Evolutionary conservation across 1,139 yeast species (phyloP), one percentile per base, ranked within the genome.

Genomic region (Blastobotrys buckinghamii): DNA sequence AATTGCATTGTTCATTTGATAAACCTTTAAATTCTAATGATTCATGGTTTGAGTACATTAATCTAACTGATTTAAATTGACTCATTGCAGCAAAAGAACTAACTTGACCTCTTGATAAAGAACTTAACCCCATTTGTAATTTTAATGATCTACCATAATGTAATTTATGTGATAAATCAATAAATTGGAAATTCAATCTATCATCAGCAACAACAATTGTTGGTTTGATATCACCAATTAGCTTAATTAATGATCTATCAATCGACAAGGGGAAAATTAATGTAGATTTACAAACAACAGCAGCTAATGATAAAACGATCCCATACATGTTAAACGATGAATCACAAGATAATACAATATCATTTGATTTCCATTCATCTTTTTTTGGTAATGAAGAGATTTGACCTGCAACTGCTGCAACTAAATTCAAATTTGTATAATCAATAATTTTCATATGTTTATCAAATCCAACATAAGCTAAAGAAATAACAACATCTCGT

Each of bases 331-430:
- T 53, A 13, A 61, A 53, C 39, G 61, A 55, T 6, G 66, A 57
- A 2, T 65, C 59, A 43, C 66, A 62, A 8, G 63, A 52, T 20
- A 67, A 56, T 1, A 68, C 64, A 7, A 50, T 50, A 50, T 68
- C 73, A 9, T 53, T 32, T 1, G 50, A 17, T 0, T 42, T 53
- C 67, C 68, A 63, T 40, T 60, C 64, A 39, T 61, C 60, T 9
- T 62, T 57, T 9, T 48, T 43, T 1, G 70, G 70, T 17, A 68
- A 55, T 1, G 62, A 59, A 29, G 63, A 59, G 47, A 68, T 54
- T 49, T 68, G 72, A 6, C 68, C 59, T 1, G 71, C 71, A 13
- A 64, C 51, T 1, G 71, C 64, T 0, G 67, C 55, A 2, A 67
- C 69, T 29, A 68, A 51, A 38, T 59, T 59, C 30, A 51, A 51